Evolutionary conservation across 2,329 filamentous ascomycete genomes (phyloP).

Genomic region (Coniochaeta pulveracea): DNA sequence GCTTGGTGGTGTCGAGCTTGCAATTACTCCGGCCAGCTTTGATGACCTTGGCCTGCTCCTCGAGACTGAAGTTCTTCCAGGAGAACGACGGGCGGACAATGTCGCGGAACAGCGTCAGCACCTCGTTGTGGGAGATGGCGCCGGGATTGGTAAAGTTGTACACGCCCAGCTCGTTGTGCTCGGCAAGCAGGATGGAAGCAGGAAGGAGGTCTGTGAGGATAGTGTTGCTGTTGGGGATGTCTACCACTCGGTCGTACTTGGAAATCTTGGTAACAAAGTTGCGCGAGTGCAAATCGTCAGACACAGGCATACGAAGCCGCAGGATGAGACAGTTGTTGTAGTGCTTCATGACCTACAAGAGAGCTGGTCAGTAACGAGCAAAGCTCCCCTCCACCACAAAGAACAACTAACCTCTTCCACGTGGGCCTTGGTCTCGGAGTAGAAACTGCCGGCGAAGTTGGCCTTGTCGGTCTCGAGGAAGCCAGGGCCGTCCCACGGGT

Average conservation of each 20-base stretch:
- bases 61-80: slow-evolving; percentile 56
- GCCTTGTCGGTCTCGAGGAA: slow-evolving; percentile 50
- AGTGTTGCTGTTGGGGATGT: slow-evolving; percentile 59
- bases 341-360: slow-evolving; percentile 43
- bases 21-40: slow-evolving; percentile 59
- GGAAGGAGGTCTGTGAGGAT: slow-evolving; percentile 55
- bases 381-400: not conserved
- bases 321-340: slow-evolving; percentile 53
- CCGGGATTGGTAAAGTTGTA: slow-evolving; percentile 64
- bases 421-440: slow-evolving; percentile 54
- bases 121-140: slow-evolving; percentile 61
- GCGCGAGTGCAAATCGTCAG: slow-evolving; percentile 53
- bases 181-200: slow-evolving; percentile 45
- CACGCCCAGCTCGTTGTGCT: slow-evolving; percentile 49
- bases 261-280: slow-evolving; percentile 61
- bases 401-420: slow-evolving; percentile 45
- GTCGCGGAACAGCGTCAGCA: slow-evolving; percentile 49
- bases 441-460: slow-evolving; percentile 58
- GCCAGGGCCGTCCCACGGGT: slow-evolving; percentile 47
- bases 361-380: slow-evolving; percentile 3
- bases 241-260: slow-evolving; percentile 52
- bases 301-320: slow-evolving; percentile 58
- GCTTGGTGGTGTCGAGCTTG: slow-evolving; percentile 50
- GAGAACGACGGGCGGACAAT: slow-evolving; percentile 48
- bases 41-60: slow-evolving; percentile 56